Base-by-base conservation (phyloP, 495 filamentous ascomycete species). In the Penicillium desertorum region DNA sequence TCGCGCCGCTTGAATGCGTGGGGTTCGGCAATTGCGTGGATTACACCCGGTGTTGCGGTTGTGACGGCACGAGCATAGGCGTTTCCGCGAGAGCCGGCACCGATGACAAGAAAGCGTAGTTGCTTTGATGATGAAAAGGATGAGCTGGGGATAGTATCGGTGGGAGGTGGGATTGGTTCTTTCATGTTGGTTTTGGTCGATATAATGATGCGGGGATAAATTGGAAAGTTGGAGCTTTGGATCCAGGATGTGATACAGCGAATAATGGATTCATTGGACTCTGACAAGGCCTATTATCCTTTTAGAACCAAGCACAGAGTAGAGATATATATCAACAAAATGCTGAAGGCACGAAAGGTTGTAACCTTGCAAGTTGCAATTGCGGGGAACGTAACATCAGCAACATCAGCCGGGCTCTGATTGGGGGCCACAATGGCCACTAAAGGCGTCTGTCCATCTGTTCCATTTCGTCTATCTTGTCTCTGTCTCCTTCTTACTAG, bases 11-110 rank as follows among this genome's bases (percentile, higher is more conserved):
- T 95, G 67, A 84, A 92, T 4, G 77, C 71, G 51, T 90, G 79
- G 0, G 94, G 93, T 63, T 98, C 94, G 16, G 88, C 88, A 32
- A 98, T 83, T 32, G 90, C 88, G 9, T 81, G 82, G 56, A 96
- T 79, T 3, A 83, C 70, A 25, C 85, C 89, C 55, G 82, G 79
- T 49, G 79, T 85, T 8, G 81, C 78, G 5, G 80, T 74, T 19
- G 70, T 70, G 27, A 90, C 84, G 44, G 88, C 86, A 42, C 77
- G 71, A 11, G 88, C 88, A 67, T 96, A 96, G 17, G 88, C 80
- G 51, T 81, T 80, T 43, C 93, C 92, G 5, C 92, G 84, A 17
- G 88, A 91, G 20, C 94, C 93, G 11, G 90, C 94, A 1, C 93
- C 93, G 58, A 97, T 88, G 59, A 98, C 79, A 46, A 96, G 79